phyloP scores from a whole-genome alignment of 495 filamentous ascomycete genomes.

The Aspergillus conjunctus region DNA sequence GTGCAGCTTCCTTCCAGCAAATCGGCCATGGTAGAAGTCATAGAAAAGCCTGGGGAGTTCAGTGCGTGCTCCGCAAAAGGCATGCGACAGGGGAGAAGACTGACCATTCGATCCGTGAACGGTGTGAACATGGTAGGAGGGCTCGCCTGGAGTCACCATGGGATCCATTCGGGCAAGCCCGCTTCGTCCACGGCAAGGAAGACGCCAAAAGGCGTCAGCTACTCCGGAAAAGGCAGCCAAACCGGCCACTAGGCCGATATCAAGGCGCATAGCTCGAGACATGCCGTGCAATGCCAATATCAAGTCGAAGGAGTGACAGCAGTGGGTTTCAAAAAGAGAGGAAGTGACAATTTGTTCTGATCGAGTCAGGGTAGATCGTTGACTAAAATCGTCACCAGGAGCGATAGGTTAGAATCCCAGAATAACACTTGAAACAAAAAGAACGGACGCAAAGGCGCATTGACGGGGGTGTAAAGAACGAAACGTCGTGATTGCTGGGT shows the following conservation, averaged over 20 bases:
- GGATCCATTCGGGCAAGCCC: slow-evolving; percentile 63
- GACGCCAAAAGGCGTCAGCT: slow-evolving; percentile 80
- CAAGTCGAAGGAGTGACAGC: slow-evolving; percentile 22
- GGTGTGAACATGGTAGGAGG: slow-evolving; percentile 52
- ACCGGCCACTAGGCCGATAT: slow-evolving; percentile 32
- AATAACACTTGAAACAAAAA: background rate
- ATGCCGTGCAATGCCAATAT: slow-evolving; percentile 18
- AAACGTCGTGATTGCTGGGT: background rate
- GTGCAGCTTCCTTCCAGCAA: slow-evolving; percentile 55
- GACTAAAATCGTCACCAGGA: slow-evolving; percentile 25
- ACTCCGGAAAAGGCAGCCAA: slow-evolving; percentile 38
- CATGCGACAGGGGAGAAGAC: slow-evolving; percentile 24
- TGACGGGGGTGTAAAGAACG: background rate
- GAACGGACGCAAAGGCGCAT: slow-evolving; percentile 4
- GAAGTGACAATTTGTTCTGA: slow-evolving; percentile 13
- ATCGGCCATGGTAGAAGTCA: slow-evolving; percentile 41
- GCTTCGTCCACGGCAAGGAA: slow-evolving; percentile 71
- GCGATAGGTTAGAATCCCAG: slow-evolving; percentile 23
- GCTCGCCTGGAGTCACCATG: slow-evolving; percentile 48
- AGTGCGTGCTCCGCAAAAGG: slow-evolving; percentile 7
- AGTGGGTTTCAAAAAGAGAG: slow-evolving; percentile 24
- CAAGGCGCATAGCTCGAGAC: slow-evolving; percentile 24
- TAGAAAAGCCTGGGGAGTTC: slow-evolving; percentile 48
- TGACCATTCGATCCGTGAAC: slow-evolving; percentile 58
- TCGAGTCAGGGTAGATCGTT: slow-evolving; percentile 12